Evolutionary conservation across 148 eudicot genomes (phyloP).

Genomic region (Chenopodium formosanum): DNA sequence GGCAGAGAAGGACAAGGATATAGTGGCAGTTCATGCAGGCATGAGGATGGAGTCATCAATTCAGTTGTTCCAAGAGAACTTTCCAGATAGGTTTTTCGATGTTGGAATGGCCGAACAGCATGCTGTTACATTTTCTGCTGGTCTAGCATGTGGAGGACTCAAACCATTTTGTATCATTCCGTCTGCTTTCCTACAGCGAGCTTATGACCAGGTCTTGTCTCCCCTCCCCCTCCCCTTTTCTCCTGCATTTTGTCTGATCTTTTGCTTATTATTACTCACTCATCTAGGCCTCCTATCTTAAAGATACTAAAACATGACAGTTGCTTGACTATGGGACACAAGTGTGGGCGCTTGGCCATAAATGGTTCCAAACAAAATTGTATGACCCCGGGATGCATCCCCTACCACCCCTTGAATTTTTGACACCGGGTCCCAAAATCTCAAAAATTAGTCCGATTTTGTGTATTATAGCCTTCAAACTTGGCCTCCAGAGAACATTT

Average conservation of each 20-base stretch:
- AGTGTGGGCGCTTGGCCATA: neutral
- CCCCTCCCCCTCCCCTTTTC: neutral
- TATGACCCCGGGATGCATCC: no score
- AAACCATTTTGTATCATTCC: constrained; percentile 93
- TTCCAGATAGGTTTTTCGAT: constrained; percentile 73
- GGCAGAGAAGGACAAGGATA: constrained; percentile 69
- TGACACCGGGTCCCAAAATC: no score
- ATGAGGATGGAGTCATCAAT: constrained; percentile 72
- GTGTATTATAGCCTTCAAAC: no score
- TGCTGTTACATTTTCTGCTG: constrained; percentile 96
- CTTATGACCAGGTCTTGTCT: constrained; percentile 74
- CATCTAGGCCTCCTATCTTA: neutral
- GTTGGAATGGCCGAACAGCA: constrained; percentile 97
- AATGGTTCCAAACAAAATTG: no score
- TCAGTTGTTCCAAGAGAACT: constrained; percentile 49
- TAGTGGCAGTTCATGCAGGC: constrained; percentile 81
- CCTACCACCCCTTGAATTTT: no score
- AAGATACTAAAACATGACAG: no score
- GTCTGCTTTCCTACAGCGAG: constrained; percentile 85
- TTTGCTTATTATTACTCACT: neutral
- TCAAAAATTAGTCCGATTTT: no score
- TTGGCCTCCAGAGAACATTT: no score
- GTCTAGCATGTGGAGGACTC: constrained; percentile 83
- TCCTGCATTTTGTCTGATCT: neutral
- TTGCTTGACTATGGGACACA: neutral